Evolutionary conservation across 1,284 basidiomycete genomes (phyloP).

Genomic region (Ceraceosorus bombacis): DNA sequence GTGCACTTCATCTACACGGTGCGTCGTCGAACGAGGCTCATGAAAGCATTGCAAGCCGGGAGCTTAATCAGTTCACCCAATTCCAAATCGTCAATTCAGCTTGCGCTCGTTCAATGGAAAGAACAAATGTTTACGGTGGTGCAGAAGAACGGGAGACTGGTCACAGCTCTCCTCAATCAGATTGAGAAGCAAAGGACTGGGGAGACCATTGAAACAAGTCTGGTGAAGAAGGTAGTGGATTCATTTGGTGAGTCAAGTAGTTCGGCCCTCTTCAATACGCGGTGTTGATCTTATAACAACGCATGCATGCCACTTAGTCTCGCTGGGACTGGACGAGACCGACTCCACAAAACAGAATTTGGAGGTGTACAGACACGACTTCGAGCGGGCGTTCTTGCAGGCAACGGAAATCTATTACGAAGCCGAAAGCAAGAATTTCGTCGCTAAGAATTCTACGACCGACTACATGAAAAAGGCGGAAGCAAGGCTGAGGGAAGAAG

Average conservation of each 20-base stretch:
- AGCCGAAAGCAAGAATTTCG: conserved; percentile 80
- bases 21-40: conserved; percentile 9
- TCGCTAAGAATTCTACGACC: conserved; percentile 80
- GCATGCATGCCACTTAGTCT: conserved; percentile 52
- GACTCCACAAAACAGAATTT: conserved; percentile 87
- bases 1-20: conserved; percentile 95
- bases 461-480: conserved; percentile 98
- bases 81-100: conserved; percentile 52
- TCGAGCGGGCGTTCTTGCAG: conserved; percentile 79
- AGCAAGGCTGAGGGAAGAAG: conserved; percentile 82
- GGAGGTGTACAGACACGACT: conserved; percentile 86
- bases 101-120: conserved; percentile 94
- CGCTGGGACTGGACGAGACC: conserved; percentile 81
- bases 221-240: conserved; percentile 93
- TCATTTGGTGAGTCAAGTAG: conserved; percentile 57
- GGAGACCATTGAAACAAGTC: conserved; percentile 81
- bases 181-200: conserved; percentile 92
- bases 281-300: neutral
- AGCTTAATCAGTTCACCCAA: too few relatives aligned
- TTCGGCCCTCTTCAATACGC: neutral
- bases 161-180: conserved; percentile 75
- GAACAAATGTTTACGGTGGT: conserved; percentile 80
- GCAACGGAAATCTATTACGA: conserved; percentile 88
- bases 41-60: neutral
- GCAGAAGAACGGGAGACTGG: conserved; percentile 69